Evolutionary conservation across 1,284 basidiomycete genomes (phyloP), one percentile per base, ranked within the genome.

Genomic region (Fomitopsis schrenkii): DNA sequence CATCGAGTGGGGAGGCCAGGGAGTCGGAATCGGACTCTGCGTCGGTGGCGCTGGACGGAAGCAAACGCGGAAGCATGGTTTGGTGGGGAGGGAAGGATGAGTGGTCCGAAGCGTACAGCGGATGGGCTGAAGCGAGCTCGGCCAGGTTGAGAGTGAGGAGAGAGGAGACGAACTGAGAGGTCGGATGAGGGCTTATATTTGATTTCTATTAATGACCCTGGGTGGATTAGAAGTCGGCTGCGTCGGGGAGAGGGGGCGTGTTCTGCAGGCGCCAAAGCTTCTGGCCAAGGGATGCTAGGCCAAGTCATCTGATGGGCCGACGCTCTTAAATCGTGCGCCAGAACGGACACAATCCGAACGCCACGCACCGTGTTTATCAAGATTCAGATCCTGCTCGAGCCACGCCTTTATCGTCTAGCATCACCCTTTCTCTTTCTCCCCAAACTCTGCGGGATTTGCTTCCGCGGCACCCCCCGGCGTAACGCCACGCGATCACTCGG

Each of bases 11-110:
- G 2, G 67, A 67, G 28, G 62, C 59, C 50, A 68, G 61, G 48
- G 64, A 66, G 53, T 68, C 67, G 30, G 67, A 64, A 55, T 68
- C 67, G 48, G 67, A 65, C 38, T 68, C 67, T 55, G 59, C 57
- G 59, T 68, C 67, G 45, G 64, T 61, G 58, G 63, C 60, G 62
- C 58, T 53, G 58, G 63, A 65, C 42, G 66, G 65, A 61, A 64
- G 62, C 42, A 58, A 57, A 22, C 59, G 62, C 22, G 62, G 64
- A 19, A 62, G 58, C 56, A 66, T 66, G 65, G 22, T 22, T 62
- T 66, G 35, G 57, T 63, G 61, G 67, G 64, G 59, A 67, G 59
- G 67, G 56, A 60, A 68, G 62, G 67, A 66, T 64, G 56, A 14
- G 33, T 12, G 19, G 5, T 38, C 30, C 10, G 26, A 44, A 40